Evolutionary conservation across 768 basidiomycete species (phyloP), one percentile per base, ranked within the genome.

Genomic region (Agaricus sinodeliciosus): DNA sequence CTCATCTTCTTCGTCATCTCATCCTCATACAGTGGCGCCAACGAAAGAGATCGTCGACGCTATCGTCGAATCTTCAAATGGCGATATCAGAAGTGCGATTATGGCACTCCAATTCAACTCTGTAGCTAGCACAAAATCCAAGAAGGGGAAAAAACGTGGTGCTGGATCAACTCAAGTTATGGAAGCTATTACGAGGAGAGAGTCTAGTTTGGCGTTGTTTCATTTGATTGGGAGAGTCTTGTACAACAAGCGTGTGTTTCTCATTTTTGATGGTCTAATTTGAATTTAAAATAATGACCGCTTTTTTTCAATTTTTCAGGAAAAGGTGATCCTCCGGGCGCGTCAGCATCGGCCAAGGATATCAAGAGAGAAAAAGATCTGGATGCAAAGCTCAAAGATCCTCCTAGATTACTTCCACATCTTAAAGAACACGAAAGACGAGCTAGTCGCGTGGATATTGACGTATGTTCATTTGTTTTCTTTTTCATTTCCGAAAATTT

Each of bases 101-200:
- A 98, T 95, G 84, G 84, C 87, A 0, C 74, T 98, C 6, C 90
- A 99, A 63, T 94, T 99, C 62, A 81, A 85, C 1, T 95, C 77
- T 64, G 66, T 79, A 15, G 67, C 72, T 16, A 67, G 76, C 52
- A 52, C 64, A 43, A 64, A 63, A n/a, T 60, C 59, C 7, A 11
- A 18, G 13, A 61, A 59, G 48, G 27, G 28, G 56, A 72, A 69
- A 61, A 69, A 69, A 63, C 69, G 67, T 55, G 62, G 58, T 54
- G 66, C 59, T 40, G 63, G 54, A 44, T 59, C 58, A 0, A 65
- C 67, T 11, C 66, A 70, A 3, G 66, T 85, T 13, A 63, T 96
- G 57, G 87, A 92, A 60, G 80, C 83, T 0, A 77, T 93, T 0
- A 90, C 91, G 18, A 71, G 85, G 53, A 74, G 91, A 49, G 96